Conservation (phyloP, 148 eudicot species). For the Camellia japonica region DNA sequence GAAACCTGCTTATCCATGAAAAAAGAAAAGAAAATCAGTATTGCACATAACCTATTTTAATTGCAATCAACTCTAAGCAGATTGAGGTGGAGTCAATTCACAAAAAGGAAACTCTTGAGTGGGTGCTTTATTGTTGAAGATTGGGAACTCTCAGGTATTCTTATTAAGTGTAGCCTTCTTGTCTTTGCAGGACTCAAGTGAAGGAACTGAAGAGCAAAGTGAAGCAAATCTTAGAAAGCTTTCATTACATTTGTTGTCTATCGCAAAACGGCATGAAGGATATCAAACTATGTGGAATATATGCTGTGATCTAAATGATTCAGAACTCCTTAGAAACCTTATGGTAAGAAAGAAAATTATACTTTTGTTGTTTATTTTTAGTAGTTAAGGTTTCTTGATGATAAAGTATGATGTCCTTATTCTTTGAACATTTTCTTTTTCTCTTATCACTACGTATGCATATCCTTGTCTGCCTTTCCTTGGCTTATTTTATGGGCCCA, state of each 20-base stretch:
- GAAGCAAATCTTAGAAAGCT: constrained; percentile 46
- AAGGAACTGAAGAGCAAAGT: constrained; percentile 51
- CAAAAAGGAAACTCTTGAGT: neutral
- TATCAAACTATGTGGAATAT: constrained; percentile 84
- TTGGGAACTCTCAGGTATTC: neutral
- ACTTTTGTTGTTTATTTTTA: neutral
- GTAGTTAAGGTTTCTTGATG: neutral
- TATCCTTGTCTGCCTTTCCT: neutral
- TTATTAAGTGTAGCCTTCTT: constrained; percentile 1
- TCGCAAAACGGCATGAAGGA: constrained; percentile 83
- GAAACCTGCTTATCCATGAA: constrained; percentile 1
- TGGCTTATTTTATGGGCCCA: constrained; percentile 11
- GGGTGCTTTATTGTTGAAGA: neutral
- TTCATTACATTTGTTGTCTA: constrained; percentile 66
- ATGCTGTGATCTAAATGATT: constrained; percentile 79
- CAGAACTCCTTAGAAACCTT: constrained; percentile 67
- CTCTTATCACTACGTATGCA: neutral
- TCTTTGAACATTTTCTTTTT: neutral
- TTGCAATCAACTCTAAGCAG: neutral
- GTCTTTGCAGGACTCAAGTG: constrained; percentile 53
- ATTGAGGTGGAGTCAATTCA: constrained; percentile 6
- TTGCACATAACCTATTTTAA: constrained; percentile 7
- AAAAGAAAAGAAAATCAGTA: neutral
- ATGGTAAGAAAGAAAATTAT: constrained; percentile 52
- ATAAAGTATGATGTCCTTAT: neutral